Evolutionary conservation across 371 early-diverging fungal genomes (phyloP).

Genomic region (Sporodiniella umbellata): DNA sequence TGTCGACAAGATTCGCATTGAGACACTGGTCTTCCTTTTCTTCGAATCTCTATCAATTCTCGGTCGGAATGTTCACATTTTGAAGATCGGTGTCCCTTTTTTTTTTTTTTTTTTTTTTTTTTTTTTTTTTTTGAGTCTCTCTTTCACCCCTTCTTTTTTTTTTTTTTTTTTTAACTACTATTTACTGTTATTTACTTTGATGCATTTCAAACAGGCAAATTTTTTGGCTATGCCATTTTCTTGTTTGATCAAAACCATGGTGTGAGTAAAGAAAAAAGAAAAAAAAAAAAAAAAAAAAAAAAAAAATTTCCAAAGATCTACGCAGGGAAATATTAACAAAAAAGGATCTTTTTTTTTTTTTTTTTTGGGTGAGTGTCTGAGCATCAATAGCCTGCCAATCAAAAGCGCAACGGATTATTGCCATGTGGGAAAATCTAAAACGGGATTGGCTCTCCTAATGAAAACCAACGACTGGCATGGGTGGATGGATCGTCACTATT

Average conservation of each 20-base stretch:
- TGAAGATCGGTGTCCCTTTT: slow-evolving; percentile 63
- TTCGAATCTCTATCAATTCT: slow-evolving; percentile 62
- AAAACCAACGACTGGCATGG: too few species aligned
- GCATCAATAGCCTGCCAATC: too few species aligned
- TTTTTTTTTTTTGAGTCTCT: not conserved
- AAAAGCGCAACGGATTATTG: not conserved
- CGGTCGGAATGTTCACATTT: slow-evolving; percentile 60
- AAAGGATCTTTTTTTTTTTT: not conserved
- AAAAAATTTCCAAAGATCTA: too few species aligned
- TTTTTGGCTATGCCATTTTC: slow-evolving; percentile 37
- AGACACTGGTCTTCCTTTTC: slow-evolving; percentile 76
- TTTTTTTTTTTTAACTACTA: not conserved
- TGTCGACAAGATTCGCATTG: slow-evolving; percentile 74
- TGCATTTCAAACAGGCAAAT: slow-evolving; percentile 43
- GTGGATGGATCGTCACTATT: too few species aligned
- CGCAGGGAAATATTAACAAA: too few species aligned
- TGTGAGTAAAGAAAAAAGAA: not conserved
- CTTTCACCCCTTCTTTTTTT: not conserved
- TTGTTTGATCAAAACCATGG: slow-evolving; percentile 28
- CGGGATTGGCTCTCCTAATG: not conserved
- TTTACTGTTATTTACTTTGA: slow-evolving; percentile 26
- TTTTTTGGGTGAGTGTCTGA: not conserved
- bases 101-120: not conserved
- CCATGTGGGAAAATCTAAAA: not conserved
- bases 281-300: not conserved